Evolutionary conservation across 1,284 basidiomycete species (phyloP).

Genomic region (Ceratorhiza oryzae-sativae): DNA sequence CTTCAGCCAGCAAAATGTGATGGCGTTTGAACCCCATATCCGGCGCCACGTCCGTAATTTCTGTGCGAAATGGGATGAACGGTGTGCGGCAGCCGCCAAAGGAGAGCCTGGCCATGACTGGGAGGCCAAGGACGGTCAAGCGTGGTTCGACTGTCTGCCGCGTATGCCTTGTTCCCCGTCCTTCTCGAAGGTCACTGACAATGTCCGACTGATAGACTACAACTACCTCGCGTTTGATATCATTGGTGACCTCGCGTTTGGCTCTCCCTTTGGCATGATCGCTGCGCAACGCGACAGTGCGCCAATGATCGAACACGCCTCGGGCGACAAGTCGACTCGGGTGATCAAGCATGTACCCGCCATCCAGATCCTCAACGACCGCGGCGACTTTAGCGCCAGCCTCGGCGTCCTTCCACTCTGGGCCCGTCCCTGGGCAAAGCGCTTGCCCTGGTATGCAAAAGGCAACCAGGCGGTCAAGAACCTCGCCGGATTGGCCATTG

Average conservation of each 20-base stretch:
- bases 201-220: slow-evolving; percentile 53
- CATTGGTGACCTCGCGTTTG: slow-evolving; percentile 85
- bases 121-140: slow-evolving; percentile 63
- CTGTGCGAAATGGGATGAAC: slow-evolving; percentile 79
- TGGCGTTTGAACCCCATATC: slow-evolving; percentile 67
- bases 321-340: slow-evolving; percentile 17
- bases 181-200: neutral
- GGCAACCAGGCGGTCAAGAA: slow-evolving; percentile 74
- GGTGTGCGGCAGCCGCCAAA: slow-evolving; percentile 65
- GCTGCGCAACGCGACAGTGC: slow-evolving; percentile 76
- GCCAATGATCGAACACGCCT: slow-evolving; percentile 56
- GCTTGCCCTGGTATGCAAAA: slow-evolving; percentile 77
- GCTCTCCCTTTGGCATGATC: slow-evolving; percentile 90
- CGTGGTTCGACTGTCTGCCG: slow-evolving; percentile 77
- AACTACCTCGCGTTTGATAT: slow-evolving; percentile 90
- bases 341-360: slow-evolving; percentile 75
- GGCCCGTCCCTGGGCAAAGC: slow-evolving; percentile 70
- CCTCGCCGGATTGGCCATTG: slow-evolving; percentile 76
- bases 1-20: slow-evolving; percentile 82
- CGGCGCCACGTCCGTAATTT: slow-evolving; percentile 69
- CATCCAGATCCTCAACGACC: slow-evolving; percentile 85
- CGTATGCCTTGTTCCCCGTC: slow-evolving; percentile 55
- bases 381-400: slow-evolving; percentile 86
- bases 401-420: slow-evolving; percentile 80
- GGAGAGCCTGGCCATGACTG: slow-evolving; percentile 61